Base-by-base conservation (phyloP, 2,329 filamentous ascomycete species). In the Ascosphaera acerosa region DNA sequence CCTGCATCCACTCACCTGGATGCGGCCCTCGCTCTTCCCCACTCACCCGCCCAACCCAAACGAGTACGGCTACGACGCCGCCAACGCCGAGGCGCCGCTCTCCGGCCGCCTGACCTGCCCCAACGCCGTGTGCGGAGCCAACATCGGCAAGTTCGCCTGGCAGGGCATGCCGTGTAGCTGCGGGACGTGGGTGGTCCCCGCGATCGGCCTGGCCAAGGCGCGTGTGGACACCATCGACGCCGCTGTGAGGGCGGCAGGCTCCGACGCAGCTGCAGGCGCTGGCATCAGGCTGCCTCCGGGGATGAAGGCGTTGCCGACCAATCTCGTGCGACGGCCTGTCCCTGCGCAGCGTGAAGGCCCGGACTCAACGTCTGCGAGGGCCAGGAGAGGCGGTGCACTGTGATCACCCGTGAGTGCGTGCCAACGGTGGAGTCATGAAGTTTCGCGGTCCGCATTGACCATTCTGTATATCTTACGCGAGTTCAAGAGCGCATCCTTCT, bases 61-160 rank as follows among this genome's bases (percentile, higher is more conserved):
- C 15, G 17, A 23, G 14, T 20, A 15, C 4, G 38, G 39, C 7
- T 38, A 35, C 4, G 38, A 41, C 17, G 42, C 38, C 12, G 35
- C 42, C 3, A 38, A 41, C 23, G 32, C 43, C 3, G 76, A 82
- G 42, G 81, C 77, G 17, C 67, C 72, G 37, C 61, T 94, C 15
- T 77, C 82, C 36, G 87, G 87, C 15, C 70, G 84, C 6, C 59
- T 97, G 18, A 66, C 70, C 35, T 97, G 87, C 44, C 84, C 87
- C 6, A 76, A 72, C 41, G 35, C 48, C 6, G 75, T 73, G 44
- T 97, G 87, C 50, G 68, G 66, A 29, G 70, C 76, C 25, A 80
- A 78, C 32, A 68, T 94, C 30, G 87, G 87, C 23, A 76, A 87
- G 42, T 97, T 92, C 47, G 76, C 84, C 32, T 97, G 87, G 87